Evolutionary conservation across 73 alveolate genomes (phyloP).

Genomic region (Durusdinium trenchii): DNA sequence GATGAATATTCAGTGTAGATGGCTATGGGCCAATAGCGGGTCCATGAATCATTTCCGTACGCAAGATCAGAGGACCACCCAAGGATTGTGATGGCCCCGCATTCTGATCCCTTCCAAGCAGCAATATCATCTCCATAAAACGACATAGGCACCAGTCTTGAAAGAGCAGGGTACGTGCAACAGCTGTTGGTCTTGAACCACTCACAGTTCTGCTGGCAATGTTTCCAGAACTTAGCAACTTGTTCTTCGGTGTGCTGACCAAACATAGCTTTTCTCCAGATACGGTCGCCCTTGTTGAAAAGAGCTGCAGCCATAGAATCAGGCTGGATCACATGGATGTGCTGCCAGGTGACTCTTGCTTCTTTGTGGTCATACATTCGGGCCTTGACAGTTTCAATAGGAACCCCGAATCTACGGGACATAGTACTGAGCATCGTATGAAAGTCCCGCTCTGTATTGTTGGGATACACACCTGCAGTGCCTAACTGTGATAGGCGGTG

Average conservation of each 20-base stretch:
- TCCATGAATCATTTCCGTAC: not conserved
- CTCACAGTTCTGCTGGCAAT: not conserved
- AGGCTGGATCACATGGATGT: not conserved
- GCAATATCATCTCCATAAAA: not conserved
- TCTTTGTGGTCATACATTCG: not conserved
- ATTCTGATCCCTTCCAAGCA: not conserved
- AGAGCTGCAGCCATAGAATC: constrained; percentile 29
- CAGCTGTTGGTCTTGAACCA: not conserved
- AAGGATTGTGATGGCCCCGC: not conserved
- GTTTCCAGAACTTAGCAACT: not conserved
- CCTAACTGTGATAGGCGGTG: not conserved
- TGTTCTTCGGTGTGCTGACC: not conserved
- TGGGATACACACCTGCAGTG: not conserved
- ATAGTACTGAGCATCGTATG: not conserved
- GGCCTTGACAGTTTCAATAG: not conserved
- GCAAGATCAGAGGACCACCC: not conserved
- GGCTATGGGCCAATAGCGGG: not conserved
- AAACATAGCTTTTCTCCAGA: not conserved
- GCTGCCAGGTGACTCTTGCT: not conserved
- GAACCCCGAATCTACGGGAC: not conserved
- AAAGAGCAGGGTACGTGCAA: not conserved
- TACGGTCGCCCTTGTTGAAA: not conserved
- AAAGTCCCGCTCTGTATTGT: not conserved
- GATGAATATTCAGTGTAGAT: not conserved
- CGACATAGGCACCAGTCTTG: not conserved